Percentiles rank a stretch among this genome's conserved stretches.
Conservation (phyloP, 2,329 filamentous ascomycete genomes). For the Fonsecaea nubica region DNA sequence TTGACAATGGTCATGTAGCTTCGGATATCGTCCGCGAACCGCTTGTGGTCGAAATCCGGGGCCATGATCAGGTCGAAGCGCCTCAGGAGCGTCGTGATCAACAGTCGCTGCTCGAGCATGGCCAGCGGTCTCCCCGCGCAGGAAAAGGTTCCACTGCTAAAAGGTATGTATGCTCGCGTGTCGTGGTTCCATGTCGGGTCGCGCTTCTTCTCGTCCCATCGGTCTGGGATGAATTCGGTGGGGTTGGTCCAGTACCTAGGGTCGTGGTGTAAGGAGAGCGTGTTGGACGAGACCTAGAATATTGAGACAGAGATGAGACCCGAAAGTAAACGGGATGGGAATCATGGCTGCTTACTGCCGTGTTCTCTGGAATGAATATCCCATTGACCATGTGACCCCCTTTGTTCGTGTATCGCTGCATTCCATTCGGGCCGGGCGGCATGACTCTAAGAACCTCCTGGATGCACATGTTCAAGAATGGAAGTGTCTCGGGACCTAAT, state of each 20-base stretch:
- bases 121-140: background rate
- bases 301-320: no score
- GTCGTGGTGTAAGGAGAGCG: background rate
- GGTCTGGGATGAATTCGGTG: constrained; percentile 4
- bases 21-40: background rate
- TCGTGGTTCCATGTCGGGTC: constrained; percentile 9
- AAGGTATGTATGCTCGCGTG: background rate
- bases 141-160: constrained; percentile 4
- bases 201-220: constrained; percentile 1
- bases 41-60: background rate
- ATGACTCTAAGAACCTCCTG: background rate
- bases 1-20: background rate
- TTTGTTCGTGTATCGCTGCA: constrained; percentile 1
- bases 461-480: constrained; percentile 1
- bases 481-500: background rate
- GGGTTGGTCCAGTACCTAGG: background rate
- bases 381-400: constrained; percentile 2
- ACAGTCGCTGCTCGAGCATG: constrained; percentile 3
- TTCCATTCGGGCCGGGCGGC: constrained; percentile 1
- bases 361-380: background rate
- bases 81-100: background rate
- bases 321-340: no score
- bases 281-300: background rate
- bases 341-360: background rate
- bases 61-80: constrained; percentile 3